Conservation (phyloP, 441 rosid genomes). For the Raphanus hybrid region DNA sequence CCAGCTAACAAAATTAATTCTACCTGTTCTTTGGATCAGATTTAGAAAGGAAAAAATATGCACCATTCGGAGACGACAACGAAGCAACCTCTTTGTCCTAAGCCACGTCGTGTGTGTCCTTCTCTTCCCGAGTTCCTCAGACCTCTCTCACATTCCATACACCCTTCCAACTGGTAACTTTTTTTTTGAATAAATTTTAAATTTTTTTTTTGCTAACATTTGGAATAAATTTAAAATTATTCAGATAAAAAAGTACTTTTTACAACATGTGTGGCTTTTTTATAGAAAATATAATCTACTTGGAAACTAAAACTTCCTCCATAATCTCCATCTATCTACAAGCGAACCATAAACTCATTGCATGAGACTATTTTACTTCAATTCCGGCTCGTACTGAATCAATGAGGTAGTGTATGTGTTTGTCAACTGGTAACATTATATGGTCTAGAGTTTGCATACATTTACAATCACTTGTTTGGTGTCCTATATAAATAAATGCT, state of each 20-base stretch:
- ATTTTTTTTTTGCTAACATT: too few relatives aligned
- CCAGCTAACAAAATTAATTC: background rate
- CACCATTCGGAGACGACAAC: constrained; percentile 46
- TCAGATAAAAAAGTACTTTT: too few relatives aligned
- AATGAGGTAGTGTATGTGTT: background rate
- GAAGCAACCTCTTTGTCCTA: constrained; percentile 63
- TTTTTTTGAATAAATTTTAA: too few relatives aligned
- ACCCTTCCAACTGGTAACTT: constrained; percentile 48
- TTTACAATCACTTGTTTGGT: too few relatives aligned
- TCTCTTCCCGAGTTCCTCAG: constrained; percentile 61
- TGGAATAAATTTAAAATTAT: too few relatives aligned
- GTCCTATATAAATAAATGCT: too few relatives aligned
- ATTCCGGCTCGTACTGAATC: background rate
- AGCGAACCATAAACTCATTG: background rate
- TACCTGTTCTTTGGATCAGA: background rate
- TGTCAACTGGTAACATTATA: background rate
- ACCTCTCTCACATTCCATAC: constrained; percentile 59
- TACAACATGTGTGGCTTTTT: too few relatives aligned
- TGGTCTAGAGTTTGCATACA: too few relatives aligned
- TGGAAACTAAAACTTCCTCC: background rate
- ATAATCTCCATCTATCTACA: background rate
- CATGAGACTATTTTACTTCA: background rate
- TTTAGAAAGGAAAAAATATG: constrained; percentile 20
- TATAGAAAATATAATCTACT: too few relatives aligned
- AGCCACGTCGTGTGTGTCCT: constrained; percentile 68